A percentile compares a stretch with the other conserved stretches of the same genome.
phyloP scores from a whole-genome alignment of 1,284 basidiomycete species.

The Leccinum pachyderme region DNA sequence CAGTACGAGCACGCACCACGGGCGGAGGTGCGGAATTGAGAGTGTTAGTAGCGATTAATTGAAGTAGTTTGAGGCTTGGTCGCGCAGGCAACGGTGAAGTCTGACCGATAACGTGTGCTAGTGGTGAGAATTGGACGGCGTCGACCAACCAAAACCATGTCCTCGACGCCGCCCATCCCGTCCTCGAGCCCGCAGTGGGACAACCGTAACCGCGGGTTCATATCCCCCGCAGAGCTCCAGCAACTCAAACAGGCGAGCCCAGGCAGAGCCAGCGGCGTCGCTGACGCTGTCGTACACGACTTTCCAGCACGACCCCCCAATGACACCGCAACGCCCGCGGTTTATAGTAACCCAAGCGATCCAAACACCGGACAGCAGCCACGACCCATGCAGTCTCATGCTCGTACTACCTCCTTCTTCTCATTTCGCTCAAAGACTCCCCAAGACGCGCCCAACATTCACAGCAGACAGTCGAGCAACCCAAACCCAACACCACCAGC shows the following conservation, averaged over 20 bases:
- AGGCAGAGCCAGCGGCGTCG: conserved; percentile 16
- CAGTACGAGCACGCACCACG: conserved; percentile 52
- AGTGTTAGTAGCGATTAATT: neutral
- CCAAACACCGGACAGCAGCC: conserved; percentile 20
- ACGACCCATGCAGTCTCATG: conserved; percentile 28
- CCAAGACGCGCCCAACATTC: conserved; percentile 1
- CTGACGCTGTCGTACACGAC: conserved; percentile 32
- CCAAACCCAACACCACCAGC: conserved; percentile 5
- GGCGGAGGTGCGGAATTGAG: conserved; percentile 13
- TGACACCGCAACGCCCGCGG: conserved; percentile 9
- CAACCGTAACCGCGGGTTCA: conserved; percentile 46
- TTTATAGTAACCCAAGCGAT: conserved; percentile 22
- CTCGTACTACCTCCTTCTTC: conserved; percentile 43
- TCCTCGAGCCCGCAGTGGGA: conserved; percentile 48
- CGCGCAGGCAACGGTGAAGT: neutral
- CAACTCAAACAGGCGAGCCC: conserved; percentile 39
- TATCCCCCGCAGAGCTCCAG: conserved; percentile 48
- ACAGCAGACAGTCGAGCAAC: conserved; percentile 15
- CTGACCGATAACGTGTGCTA: neutral
- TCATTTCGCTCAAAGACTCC: conserved; percentile 35
- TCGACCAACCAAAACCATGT: neutral
- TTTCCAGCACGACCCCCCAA: conserved; percentile 30
- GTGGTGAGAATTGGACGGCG: neutral
- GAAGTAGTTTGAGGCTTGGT: neutral
- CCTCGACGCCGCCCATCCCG: conserved; percentile 11